phyloP scores from a whole-genome alignment of 495 filamentous ascomycete genomes.

The Elasticomyces elasticus region DNA sequence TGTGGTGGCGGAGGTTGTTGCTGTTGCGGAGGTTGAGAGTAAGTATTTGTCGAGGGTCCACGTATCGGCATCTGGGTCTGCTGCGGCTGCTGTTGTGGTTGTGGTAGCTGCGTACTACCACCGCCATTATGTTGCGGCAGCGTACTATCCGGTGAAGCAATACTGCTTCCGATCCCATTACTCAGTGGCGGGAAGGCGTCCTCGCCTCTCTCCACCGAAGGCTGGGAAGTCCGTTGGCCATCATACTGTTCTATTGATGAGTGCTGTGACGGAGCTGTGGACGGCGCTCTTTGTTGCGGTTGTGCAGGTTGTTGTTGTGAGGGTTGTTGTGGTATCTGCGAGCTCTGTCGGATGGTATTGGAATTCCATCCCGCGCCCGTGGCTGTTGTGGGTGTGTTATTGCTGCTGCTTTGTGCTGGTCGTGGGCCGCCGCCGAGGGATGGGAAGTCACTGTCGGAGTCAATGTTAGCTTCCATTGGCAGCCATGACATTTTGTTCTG shows the following conservation, averaged over 20 bases:
- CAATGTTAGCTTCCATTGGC: constrained; percentile 7
- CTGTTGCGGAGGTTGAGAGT: constrained; percentile 9
- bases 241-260: constrained; percentile 19
- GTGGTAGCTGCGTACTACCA: constrained; percentile 9
- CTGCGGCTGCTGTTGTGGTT: constrained; percentile 18
- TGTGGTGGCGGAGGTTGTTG: constrained; percentile 1
- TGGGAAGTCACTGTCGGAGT: constrained; percentile 20
- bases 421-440: constrained; percentile 21
- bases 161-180: constrained; percentile 54
- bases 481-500: too few relatives aligned
- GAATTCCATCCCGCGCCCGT: constrained; percentile 14
- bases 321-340: constrained; percentile 6
- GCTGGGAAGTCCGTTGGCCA: constrained; percentile 8
- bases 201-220: background rate
- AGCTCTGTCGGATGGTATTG: constrained; percentile 11
- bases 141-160: constrained; percentile 7
- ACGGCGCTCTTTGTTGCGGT: constrained; percentile 16
- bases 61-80: constrained; percentile 12
- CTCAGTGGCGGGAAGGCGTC: constrained; percentile 77
- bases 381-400: too few relatives aligned
- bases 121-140: constrained; percentile 2
- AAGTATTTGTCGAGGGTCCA: constrained; percentile 1
- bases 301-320: background rate
- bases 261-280: constrained; percentile 18
- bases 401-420: constrained; percentile 7